Conservation (phyloP, 2,329 filamentous ascomycete species). For the Aureobasidium sp. region DNA sequence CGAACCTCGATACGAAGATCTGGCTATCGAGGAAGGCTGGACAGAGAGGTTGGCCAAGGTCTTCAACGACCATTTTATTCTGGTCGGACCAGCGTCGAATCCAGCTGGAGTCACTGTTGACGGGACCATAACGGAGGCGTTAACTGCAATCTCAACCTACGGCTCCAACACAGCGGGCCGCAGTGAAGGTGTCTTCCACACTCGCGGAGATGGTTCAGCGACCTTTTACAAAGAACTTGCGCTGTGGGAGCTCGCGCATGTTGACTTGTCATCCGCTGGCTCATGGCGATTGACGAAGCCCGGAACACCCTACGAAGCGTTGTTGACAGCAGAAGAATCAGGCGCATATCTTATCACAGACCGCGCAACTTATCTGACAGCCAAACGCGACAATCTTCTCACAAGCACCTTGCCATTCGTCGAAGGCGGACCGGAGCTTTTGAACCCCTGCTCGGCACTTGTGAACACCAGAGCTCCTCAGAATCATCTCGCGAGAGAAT, state of each 20-base stretch:
- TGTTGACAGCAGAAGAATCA: slow-evolving; percentile 20
- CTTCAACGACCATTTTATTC: slow-evolving; percentile 25
- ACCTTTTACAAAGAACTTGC: slow-evolving; percentile 21
- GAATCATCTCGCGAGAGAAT: slow-evolving; percentile 13
- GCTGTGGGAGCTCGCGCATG: slow-evolving; percentile 19
- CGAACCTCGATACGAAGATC: slow-evolving; percentile 22
- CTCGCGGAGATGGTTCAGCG: slow-evolving; percentile 22
- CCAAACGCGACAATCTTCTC: slow-evolving; percentile 19
- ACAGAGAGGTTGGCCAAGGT: slow-evolving; percentile 16
- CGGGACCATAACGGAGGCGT: not conserved
- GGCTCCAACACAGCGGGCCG: not conserved
- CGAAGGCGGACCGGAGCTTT: slow-evolving; percentile 20
- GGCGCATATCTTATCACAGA: slow-evolving; percentile 23
- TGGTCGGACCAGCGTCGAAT: slow-evolving; percentile 20
- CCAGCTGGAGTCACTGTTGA: slow-evolving; percentile 1
- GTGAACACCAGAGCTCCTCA: slow-evolving; percentile 12
- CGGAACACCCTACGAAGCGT: slow-evolving; percentile 22
- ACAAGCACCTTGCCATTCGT: slow-evolving; percentile 15
- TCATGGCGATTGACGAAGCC: slow-evolving; percentile 19
- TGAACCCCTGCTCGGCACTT: slow-evolving; percentile 24
- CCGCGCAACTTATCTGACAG: slow-evolving; percentile 23
- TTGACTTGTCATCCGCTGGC: not conserved
- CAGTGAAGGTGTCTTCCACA: slow-evolving; percentile 17
- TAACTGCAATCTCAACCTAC: not conserved
- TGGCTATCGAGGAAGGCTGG: slow-evolving; percentile 22